phyloP scores from a whole-genome alignment of 2,329 filamentous ascomycete species.

The Parastagonospora avenae region DNA sequence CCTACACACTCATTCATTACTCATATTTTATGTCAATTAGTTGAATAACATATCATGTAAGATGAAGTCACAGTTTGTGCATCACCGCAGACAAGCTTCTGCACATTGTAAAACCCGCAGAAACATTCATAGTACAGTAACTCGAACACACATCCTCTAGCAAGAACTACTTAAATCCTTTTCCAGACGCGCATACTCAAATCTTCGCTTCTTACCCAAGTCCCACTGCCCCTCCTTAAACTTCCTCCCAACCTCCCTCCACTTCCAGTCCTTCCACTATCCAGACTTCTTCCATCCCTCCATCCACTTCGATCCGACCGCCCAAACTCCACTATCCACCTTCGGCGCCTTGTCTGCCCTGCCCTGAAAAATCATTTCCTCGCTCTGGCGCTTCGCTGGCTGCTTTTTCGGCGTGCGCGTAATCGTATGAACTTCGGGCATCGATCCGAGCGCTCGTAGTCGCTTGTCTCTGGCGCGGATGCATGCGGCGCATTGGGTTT shows the following conservation, averaged over 20 bases:
- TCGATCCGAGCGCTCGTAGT: not conserved
- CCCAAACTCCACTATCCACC: conserved; percentile 2
- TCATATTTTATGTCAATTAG: not conserved
- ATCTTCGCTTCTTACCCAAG: not conserved
- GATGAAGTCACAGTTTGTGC: too few relatives aligned
- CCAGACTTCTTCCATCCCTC: conserved; percentile 10
- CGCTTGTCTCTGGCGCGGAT: conserved; percentile 8
- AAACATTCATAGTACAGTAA: too few relatives aligned
- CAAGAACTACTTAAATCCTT: too few relatives aligned
- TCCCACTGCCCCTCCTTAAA: not conserved
- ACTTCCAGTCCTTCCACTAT: not conserved
- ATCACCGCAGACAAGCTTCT: too few relatives aligned
- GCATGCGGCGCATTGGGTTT: conserved; percentile 13
- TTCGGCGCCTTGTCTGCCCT: not conserved
- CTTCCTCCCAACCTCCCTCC: not conserved
- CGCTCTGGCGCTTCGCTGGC: not conserved
- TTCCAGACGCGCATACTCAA: too few relatives aligned
- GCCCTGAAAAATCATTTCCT: too few relatives aligned
- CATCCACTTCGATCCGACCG: conserved; percentile 8
- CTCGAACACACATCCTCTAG: too few relatives aligned
- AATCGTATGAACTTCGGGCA: conserved; percentile 3
- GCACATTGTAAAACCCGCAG: too few relatives aligned
- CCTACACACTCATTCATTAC: not conserved
- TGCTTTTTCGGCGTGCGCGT: conserved; percentile 14
- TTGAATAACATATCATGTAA: not conserved